Evolutionary conservation across 2,329 filamentous ascomycete species (phyloP).

Genomic region (Sclerotinia borealis): DNA sequence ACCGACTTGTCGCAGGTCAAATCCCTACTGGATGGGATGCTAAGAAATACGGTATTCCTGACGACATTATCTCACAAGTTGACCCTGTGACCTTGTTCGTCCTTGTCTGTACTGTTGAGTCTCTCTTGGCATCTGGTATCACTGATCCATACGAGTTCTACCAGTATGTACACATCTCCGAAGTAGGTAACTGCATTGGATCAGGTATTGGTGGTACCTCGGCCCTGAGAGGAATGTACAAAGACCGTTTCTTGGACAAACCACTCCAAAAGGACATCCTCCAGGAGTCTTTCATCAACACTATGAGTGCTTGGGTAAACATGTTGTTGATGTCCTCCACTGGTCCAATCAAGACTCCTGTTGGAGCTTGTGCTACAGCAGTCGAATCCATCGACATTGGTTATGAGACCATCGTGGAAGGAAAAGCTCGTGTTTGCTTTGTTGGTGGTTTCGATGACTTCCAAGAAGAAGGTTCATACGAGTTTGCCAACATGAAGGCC

Average conservation of each 20-base stretch:
- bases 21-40: conserved; percentile 97
- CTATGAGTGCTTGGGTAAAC: conserved; percentile 99
- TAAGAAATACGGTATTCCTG: conserved; percentile 90
- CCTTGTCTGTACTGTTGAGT: conserved; percentile 87
- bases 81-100: conserved; percentile 95
- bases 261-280: conserved; percentile 98
- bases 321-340: conserved; percentile 97
- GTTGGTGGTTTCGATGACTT: conserved; percentile 99
- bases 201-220: conserved; percentile 95
- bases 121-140: conserved; percentile 86
- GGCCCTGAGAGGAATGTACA: conserved; percentile 95
- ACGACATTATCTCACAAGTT: conserved; percentile 96
- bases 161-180: conserved; percentile 97
- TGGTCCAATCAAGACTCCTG: conserved; percentile 96
- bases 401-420: conserved; percentile 96
- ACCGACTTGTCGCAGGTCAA: conserved; percentile 94
- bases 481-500: conserved; percentile 99
- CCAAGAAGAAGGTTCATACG: conserved; percentile 97
- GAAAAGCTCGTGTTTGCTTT: conserved; percentile 94
- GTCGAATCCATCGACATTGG: conserved; percentile 97
- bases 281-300: conserved; percentile 99
- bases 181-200: conserved; percentile 96
- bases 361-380: conserved; percentile 93
- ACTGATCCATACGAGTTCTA: conserved; percentile 99
- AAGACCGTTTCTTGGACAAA: conserved; percentile 93